Conservation (phyloP, 495 filamentous ascomycete species). For the Xanthoparmelia taractica region DNA sequence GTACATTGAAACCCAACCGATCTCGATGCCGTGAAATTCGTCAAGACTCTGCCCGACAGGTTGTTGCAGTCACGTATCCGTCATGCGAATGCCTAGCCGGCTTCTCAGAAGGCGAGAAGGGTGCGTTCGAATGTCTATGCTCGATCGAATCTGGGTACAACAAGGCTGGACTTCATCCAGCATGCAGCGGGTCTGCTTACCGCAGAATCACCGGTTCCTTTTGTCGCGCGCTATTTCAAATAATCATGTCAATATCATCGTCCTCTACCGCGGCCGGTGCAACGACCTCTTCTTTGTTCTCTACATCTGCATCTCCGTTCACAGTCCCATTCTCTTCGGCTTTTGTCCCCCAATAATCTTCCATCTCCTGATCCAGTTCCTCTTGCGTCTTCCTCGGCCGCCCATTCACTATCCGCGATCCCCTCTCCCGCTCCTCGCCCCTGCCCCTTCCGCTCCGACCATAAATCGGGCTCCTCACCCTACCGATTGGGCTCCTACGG, state of each 20-base stretch:
- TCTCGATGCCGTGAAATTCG: neutral
- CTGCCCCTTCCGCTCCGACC: slow-evolving; percentile 28
- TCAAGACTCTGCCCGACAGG: neutral
- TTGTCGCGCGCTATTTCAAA: slow-evolving; percentile 4
- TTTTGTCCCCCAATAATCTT: slow-evolving; percentile 68
- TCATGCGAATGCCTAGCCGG: neutral
- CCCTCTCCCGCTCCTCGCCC: slow-evolving; percentile 31
- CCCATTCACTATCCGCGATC: slow-evolving; percentile 39
- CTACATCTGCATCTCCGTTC: slow-evolving; percentile 30
- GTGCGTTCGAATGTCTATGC: neutral
- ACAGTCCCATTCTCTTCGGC: neutral
- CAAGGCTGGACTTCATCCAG: neutral
- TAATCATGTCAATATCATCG: slow-evolving; percentile 50
- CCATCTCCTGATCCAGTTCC: slow-evolving; percentile 93
- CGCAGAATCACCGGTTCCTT: neutral
- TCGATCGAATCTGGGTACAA: neutral
- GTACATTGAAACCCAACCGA: neutral
- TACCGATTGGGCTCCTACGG: slow-evolving; percentile 37
- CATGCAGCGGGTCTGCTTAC: neutral
- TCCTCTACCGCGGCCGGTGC: slow-evolving; percentile 37
- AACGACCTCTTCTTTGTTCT: slow-evolving; percentile 7
- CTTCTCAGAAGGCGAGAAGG: neutral
- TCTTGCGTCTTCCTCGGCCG: slow-evolving; percentile 84
- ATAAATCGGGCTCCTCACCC: slow-evolving; percentile 29
- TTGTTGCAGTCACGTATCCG: neutral